Percentiles rank a stretch among this genome's conserved stretches.
phyloP scores from a whole-genome alignment of 2,329 filamentous ascomycete genomes.

The Aspergillus felis region DNA sequence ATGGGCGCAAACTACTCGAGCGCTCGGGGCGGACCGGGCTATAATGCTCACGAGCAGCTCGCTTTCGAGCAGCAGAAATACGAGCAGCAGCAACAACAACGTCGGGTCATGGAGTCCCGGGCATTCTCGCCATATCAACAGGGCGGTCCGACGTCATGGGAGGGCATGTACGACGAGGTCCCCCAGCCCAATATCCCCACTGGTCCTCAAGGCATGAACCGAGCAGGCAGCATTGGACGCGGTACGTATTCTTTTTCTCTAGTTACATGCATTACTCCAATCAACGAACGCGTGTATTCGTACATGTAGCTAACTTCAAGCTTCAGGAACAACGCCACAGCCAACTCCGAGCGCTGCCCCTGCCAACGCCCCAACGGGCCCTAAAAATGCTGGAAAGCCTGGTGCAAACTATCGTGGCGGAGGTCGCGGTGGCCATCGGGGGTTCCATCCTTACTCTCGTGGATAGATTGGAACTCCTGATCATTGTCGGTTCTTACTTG shows the following conservation, averaged over 20 bases:
- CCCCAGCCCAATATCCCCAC: slow-evolving; percentile 69
- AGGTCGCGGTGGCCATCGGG: slow-evolving; percentile 68
- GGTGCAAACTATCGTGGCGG: slow-evolving; percentile 93
- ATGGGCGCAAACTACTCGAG: slow-evolving; percentile 44
- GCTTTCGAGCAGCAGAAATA: slow-evolving; percentile 76
- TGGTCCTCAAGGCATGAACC: slow-evolving; percentile 47
- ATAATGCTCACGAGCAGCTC: slow-evolving; percentile 68
- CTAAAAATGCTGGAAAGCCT: slow-evolving; percentile 88
- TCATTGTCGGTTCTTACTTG: not conserved
- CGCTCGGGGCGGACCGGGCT: slow-evolving; percentile 48
- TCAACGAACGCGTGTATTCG: not conserved
- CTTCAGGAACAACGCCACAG: slow-evolving; percentile 38
- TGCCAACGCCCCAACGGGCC: slow-evolving; percentile 85
- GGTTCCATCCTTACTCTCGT: slow-evolving; percentile 73
- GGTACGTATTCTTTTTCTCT: slow-evolving; percentile 31
- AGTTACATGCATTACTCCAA: not conserved
- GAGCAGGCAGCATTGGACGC: slow-evolving; percentile 39
- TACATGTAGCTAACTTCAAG: slow-evolving; percentile 24
- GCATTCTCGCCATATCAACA: slow-evolving; percentile 44
- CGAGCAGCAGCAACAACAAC: slow-evolving; percentile 44
- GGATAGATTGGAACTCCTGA: slow-evolving; percentile 10
- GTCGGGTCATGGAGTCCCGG: slow-evolving; percentile 46
- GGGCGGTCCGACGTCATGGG: slow-evolving; percentile 80
- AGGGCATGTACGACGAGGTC: slow-evolving; percentile 97
- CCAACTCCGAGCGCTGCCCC: slow-evolving; percentile 54